phyloP scores from a whole-genome alignment of 169 alveolate species.

The Ichthyophthirius multifiliis region DNA sequence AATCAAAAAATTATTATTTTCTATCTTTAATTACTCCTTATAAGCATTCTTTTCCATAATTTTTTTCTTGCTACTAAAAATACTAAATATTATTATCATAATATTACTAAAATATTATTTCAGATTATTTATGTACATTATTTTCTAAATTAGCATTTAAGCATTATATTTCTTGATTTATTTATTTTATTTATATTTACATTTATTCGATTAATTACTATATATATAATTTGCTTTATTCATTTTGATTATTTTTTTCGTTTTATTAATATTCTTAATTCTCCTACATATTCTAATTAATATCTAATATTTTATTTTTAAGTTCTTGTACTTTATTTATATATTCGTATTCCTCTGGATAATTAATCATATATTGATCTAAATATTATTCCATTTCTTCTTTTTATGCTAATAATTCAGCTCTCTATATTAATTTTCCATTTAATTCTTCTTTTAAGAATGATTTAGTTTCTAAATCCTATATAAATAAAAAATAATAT shows the following conservation, averaged over 20 bases:
- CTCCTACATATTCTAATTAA: background rate
- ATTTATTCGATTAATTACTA: background rate
- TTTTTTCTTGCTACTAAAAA: background rate
- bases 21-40: background rate
- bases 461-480: slow-evolving; percentile 14
- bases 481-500: background rate
- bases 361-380: background rate
- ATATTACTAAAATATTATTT: background rate
- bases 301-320: background rate
- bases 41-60: background rate
- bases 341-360: slow-evolving; percentile 17
- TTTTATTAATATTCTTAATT: background rate
- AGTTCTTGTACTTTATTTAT: background rate
- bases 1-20: background rate
- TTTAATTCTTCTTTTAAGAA: slow-evolving; percentile 39
- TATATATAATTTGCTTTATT: background rate
- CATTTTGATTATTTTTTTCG: background rate
- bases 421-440: slow-evolving; percentile 38
- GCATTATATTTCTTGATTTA: background rate
- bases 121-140: background rate
- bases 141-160: background rate
- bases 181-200: background rate
- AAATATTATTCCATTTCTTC: slow-evolving; percentile 32
- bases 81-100: background rate
- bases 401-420: slow-evolving; percentile 33